Evolutionary conservation across 345 rosid species (phyloP), one percentile per base, ranked within the genome.

Genomic region (Anastatica hierochuntica): DNA sequence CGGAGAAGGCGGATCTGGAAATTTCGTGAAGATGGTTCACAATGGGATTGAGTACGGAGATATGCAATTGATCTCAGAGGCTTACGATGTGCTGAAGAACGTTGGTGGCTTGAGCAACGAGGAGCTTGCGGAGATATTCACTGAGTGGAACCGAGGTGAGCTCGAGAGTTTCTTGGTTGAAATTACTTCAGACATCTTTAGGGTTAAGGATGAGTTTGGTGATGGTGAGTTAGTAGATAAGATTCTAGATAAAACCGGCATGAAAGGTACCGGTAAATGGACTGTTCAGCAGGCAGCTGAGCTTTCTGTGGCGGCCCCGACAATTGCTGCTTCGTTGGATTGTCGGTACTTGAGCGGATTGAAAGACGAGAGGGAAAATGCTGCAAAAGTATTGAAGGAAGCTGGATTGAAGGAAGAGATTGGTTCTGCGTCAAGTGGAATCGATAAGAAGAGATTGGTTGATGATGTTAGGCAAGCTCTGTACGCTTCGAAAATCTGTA

Each of bases 31-130:
- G 54, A 90, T 90, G 98, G 94, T 90, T 33, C 98, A 90, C 49
- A 90, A 90, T n/a, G 98, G 98, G 55, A 90, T 90, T 20, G 98
- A 88, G 52, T 90, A 88, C n/a, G 98, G 98, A 5, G 98, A 90
- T 40, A 90, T 90, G 98, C 98, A 90, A 64, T 47, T 90, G 63
- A 90, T 90, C 40, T 87, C 95, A 0, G 96, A 90, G 58, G 96
- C 98, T 8, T 90, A 88, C 37, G 98, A 90, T 26, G 98, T 90
- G 19, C 76, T 90, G 79, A 90, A 84, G 76, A 75, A 86, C 59
- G 89, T 82, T 10, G 97, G 94, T 0, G 94, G 96, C 16, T 68
- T 84, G 20, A 67, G 74, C 4, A 90, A 86, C 36, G 65, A 49
- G 8, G 90, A 90, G 73, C 74, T 90, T 9, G 88, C 83, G 0